Evolutionary conservation across 306 rosid species (phyloP), one percentile per base, ranked within the genome.

Genomic region (Malus fusca): DNA sequence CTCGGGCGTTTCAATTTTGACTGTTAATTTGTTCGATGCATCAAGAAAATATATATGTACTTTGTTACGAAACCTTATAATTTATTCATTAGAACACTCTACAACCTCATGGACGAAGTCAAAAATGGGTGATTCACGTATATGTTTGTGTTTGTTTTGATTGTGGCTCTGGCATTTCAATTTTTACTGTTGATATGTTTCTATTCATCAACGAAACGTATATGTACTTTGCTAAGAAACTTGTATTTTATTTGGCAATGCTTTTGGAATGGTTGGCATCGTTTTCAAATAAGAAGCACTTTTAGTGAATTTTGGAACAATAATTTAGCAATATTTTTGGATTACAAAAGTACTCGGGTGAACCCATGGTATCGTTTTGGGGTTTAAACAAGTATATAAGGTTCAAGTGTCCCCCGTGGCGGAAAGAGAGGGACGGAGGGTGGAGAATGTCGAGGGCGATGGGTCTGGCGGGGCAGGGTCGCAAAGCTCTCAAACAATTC

Each of bases 401-500:
- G 44, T 10, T 42, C 44, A 8, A 0, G 12, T 10, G 3, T 42
- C 44, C 10, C 12, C 44, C 12, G 12, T 9, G 44, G 12, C 3
- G 44, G 44, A 42, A 40, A 48, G 33, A 56, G 62, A n/a, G 62
- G 62, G 62, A n/a, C 62, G 4, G 62, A n/a, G 26, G 65, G 13
- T 8, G 64, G 3, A 80, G 31, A 40, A 89, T 92, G 96, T 55
- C 77, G 78, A 76, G 72, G 77, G 44, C 59, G 66, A 80, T 55
- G 35, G 75, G 72, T 30, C 2, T 78, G 3, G 3, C 88, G 62
- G 77, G 60, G 31, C 73, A 71, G 68, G 85, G 86, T 72, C 59
- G 78, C 22, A 76, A 83, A 85, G 84, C 92, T 35, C 48, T 88
- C 76, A 78, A 86, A 70, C 91, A 92, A 80, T 79, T 80, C n/a